Evolutionary conservation across 2,329 filamentous ascomycete genomes (phyloP), one percentile per base, ranked within the genome.

Genomic region (Xylaria sp.): DNA sequence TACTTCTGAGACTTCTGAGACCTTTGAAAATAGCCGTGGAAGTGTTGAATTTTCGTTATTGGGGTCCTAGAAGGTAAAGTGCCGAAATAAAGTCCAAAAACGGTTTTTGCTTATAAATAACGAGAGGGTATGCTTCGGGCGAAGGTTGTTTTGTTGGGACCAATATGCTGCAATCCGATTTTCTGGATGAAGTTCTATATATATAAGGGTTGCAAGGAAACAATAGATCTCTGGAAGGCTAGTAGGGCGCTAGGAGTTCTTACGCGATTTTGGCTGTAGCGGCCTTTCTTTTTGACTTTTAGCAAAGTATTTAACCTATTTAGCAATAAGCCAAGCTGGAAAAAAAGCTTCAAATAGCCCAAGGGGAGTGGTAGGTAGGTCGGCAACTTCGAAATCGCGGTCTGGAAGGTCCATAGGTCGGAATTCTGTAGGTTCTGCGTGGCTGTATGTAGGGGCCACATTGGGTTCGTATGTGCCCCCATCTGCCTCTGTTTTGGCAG

Each of bases 41-140:
- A 56, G 6, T 2, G 4, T 39, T 17, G 1, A 9, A 42, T 42
- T 22, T 27, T 27, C 5, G 7, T 7, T 17, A n/a, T 29, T 44
- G 44, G 31, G 11, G 25, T 56, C 25, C 20, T 44, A 56, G 20
- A 56, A 56, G 4, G 9, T 56, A 56, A 56, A 56, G 36, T 55
- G 22, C 11, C 42, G 17, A 39, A 17, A 55, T 5, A 55, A n/a
- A 17, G 3, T 15, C 1, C 10, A 44, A 44, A 56, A 56, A 4
- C 3, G 3, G 15, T 31, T 44, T 44, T 56, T 29, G 6, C 38
- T 56, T 29, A 56, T 29, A 56, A 13, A 56, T 44, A 56, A 56
- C 2, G 9, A 10, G 5, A 56, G 1, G 2, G 20, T 44, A 56
- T 56, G 6, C 22, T 44, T 56, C 31, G 31, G 22, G 10, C 20